These are phyloP conservation scores for Limnanthes douglasii DNA, from an alignment of 345 rosid species.

Conservation along the genomic window DNA sequence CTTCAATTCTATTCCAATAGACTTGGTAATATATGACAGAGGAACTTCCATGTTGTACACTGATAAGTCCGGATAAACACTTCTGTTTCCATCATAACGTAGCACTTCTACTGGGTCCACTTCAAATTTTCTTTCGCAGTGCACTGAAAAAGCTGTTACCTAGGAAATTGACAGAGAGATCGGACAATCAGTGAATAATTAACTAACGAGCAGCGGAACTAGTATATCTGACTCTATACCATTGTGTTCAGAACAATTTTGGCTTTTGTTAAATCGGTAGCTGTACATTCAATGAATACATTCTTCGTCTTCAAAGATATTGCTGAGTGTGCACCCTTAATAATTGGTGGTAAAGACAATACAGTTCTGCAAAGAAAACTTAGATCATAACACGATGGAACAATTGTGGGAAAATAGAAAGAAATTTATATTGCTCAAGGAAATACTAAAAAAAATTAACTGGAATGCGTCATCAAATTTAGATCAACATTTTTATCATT, in stretches of 20 bases:
- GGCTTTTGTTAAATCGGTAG: constrained; percentile 90
- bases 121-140: constrained; percentile 61
- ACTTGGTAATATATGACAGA: constrained; percentile 50
- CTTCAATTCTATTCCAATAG: constrained; percentile 62
- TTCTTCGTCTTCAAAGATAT: constrained; percentile 82
- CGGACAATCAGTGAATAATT: constrained; percentile 3
- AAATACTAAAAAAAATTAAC: too few species aligned
- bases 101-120: constrained; percentile 89
- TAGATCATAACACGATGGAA: too few species aligned
- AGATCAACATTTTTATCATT: too few species aligned
- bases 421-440: too few species aligned
- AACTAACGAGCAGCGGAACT: constrained; percentile 1
- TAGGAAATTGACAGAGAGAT: constrained; percentile 13
- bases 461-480: too few species aligned
- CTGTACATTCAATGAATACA: constrained; percentile 92
- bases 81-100: constrained; percentile 43
- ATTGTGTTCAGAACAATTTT: constrained; percentile 80
- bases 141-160: constrained; percentile 69
- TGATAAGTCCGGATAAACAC: constrained; percentile 61
- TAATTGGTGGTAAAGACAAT: constrained; percentile 81
- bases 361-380: constrained; percentile 79
- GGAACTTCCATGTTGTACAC: constrained; percentile 70
- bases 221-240: constrained; percentile 24
- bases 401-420: too few species aligned
- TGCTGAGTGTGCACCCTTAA: constrained; percentile 92